Percentiles rank a stretch among this genome's conserved stretches.
phyloP scores from a whole-genome alignment of 768 basidiomycete genomes.

The Termitomyces sp. region DNA sequence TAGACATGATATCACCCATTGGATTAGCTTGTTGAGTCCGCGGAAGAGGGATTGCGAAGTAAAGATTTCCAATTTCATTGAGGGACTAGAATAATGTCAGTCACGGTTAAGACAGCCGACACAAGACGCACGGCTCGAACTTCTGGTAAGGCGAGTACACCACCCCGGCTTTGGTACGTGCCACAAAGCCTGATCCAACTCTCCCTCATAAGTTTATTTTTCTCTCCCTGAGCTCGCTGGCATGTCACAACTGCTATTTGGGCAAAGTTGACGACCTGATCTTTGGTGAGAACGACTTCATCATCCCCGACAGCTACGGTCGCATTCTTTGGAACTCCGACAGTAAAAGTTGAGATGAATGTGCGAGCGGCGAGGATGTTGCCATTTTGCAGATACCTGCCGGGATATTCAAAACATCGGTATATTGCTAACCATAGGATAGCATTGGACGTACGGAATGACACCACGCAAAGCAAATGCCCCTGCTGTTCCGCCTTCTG shows the following conservation, averaged over 20 bases:
- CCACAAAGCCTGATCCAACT: slow-evolving; percentile 84
- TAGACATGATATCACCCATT: slow-evolving; percentile 84
- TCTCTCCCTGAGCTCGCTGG: slow-evolving; percentile 80
- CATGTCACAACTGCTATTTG: slow-evolving; percentile 89
- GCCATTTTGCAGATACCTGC: slow-evolving; percentile 76
- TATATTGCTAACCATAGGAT: background rate
- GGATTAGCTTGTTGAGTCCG: slow-evolving; percentile 71
- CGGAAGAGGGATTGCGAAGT: slow-evolving; percentile 86
- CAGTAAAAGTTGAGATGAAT: slow-evolving; percentile 82
- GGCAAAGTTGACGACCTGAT: slow-evolving; percentile 79
- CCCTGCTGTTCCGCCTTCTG: slow-evolving; percentile 48
- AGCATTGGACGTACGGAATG: slow-evolving; percentile 61
- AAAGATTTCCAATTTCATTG: slow-evolving; percentile 65
- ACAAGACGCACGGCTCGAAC: slow-evolving; percentile 55
- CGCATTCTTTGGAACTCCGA: slow-evolving; percentile 51
- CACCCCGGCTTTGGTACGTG: slow-evolving; percentile 76
- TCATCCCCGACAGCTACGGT: slow-evolving; percentile 48
- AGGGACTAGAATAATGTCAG: slow-evolving; percentile 43
- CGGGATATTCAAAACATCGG: slow-evolving; percentile 1
- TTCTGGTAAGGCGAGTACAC: slow-evolving; percentile 54
- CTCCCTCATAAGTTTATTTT: slow-evolving; percentile 71
- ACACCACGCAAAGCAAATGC: slow-evolving; percentile 82
- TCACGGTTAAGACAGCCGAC: background rate
- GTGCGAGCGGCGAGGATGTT: slow-evolving; percentile 91
- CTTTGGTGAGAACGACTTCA: slow-evolving; percentile 73